These are phyloP conservation scores for Aspergillus nomiae DNA, from an alignment of 2,329 filamentous ascomycete genomes.

Conservation along the genomic window DNA sequence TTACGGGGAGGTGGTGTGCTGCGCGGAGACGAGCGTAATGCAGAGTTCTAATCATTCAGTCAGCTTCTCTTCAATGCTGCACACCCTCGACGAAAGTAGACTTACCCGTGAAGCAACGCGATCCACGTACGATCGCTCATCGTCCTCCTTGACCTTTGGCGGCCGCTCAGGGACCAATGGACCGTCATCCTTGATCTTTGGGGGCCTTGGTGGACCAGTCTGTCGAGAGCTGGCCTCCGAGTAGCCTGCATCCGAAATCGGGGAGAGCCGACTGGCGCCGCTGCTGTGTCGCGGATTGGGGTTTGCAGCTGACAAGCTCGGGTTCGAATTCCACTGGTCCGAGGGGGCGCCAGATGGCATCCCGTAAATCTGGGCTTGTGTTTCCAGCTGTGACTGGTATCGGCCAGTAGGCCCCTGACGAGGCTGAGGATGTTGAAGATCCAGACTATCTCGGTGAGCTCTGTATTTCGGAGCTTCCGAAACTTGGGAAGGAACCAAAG, in stretches of 20 bases:
- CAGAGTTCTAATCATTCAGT: slow-evolving; percentile 27
- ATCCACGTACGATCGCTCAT: slow-evolving; percentile 41
- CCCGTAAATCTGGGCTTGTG: slow-evolving; percentile 58
- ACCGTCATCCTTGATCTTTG: slow-evolving; percentile 59
- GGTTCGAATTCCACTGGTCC: slow-evolving; percentile 49
- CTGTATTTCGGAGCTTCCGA: slow-evolving; percentile 64
- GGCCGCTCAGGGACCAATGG: slow-evolving; percentile 59
- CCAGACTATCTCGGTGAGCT: slow-evolving; percentile 64
- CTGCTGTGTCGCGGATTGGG: slow-evolving; percentile 39
- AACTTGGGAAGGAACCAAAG: slow-evolving; percentile 62
- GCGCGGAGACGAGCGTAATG: slow-evolving; percentile 36
- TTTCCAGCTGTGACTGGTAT: slow-evolving; percentile 63
- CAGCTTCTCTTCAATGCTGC: neutral
- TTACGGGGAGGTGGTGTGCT: slow-evolving; percentile 42
- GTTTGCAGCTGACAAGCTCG: slow-evolving; percentile 39
- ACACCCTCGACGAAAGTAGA: slow-evolving; percentile 9
- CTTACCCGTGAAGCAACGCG: slow-evolving; percentile 43
- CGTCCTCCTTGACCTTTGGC: slow-evolving; percentile 40
- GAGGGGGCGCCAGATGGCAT: slow-evolving; percentile 27
- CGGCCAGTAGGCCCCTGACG: slow-evolving; percentile 63
- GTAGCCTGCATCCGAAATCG: slow-evolving; percentile 50
- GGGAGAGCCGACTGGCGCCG: slow-evolving; percentile 44
- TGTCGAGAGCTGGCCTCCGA: slow-evolving; percentile 45
- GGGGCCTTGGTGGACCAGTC: slow-evolving; percentile 51
- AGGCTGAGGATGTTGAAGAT: slow-evolving; percentile 66